Evolutionary conservation across 345 rosid species (phyloP), one percentile per base, ranked within the genome.

Genomic region (Eutrema yunnanense): DNA sequence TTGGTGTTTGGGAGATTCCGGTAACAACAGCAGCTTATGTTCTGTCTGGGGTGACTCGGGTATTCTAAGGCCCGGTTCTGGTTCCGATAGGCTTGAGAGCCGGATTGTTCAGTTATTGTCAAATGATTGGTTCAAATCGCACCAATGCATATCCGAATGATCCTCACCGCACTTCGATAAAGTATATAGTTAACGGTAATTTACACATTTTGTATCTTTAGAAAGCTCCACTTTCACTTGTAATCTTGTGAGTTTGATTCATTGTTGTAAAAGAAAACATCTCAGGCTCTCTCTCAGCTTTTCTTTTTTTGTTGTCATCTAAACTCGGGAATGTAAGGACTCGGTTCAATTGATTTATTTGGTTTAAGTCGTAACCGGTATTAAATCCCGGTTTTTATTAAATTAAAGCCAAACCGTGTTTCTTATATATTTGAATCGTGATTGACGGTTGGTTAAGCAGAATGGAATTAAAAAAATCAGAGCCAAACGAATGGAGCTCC

Each of bases 11-110:
- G 98, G 87, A 47, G 86, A 85, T 22, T 73, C 84, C 36, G 73
- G 71, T 27, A 85, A 85, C 22, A 71, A 77, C 68, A 65, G 62
- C 32, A 80, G 76, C 59, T 71, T 84, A 0, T 92, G 97, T 72
- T 84, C 85, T 22, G 81, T 83, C 14, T 92, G 98, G 99, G 98
- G 98, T 8, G 88, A 92, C 80, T 90, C 97, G 7, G 86, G 87
- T 78, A 75, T 95, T 65, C 68, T 92, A 62, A 83, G 97, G 37
- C 97, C 98, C 4, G 90, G 98, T 55, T 78, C 91, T 8, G 97
- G 96, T 52, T 81, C 97, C 14, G 82, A 75, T 51, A 87, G 94
- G 60, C 97, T 95, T 2, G 92, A 90, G 69, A 87, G 81, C 43
- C 79, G 76, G 9, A 77, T 92, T 3, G 88, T 90, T 11, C 71